Evolutionary conservation across 2,329 filamentous ascomycete genomes (phyloP), one percentile per base, ranked within the genome.

Genomic region (Ceratocystis lukuohia): DNA sequence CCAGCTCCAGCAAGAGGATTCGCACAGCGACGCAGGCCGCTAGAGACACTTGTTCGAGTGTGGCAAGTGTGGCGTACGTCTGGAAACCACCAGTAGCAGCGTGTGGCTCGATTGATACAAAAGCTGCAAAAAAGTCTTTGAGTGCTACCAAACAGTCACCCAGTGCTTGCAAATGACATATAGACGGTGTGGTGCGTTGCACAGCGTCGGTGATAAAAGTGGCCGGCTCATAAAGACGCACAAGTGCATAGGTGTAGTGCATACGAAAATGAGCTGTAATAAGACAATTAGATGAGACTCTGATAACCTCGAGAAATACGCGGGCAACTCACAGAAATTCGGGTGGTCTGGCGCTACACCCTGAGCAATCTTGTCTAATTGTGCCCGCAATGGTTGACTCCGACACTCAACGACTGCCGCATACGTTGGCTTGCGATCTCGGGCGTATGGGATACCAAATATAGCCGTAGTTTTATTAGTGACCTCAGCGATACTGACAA

Each of bases 161-260:
- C 62, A 78, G 72, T 56, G 74, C 74, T 64, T 75, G 72, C 1
- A 71, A 68, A 41, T 73, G 72, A 65, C 73, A 73, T 5, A 70
- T 69, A 22, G 71, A 70, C 4, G 70, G 70, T 5, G 73, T 70
- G 20, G 69, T 68, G 44, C 72, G 71, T n/a, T 71, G 69, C 20
- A 70, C 69, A 10, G 71, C 69, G 20, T 71, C 69, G 62, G 69
- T 71, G n/a, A 72, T 69, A 20, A 73, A 69, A 4, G 75, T 76
- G 6, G 76, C 76, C 0, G 77, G 76, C 41, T 78, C 72, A 69
- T 78, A 76, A 15, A 77, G 69, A 6, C 75, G 73, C 30, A 76
- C 74, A 2, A 76, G 69, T 12, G 76, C 70, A 48, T 75, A 75
- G n/a, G 74, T 71, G 64, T 75, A 72, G 53, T 74, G 72, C 17